Base-by-base conservation (phyloP, 2,329 filamentous ascomycete genomes). In the Trichophyton benhamiae region DNA sequence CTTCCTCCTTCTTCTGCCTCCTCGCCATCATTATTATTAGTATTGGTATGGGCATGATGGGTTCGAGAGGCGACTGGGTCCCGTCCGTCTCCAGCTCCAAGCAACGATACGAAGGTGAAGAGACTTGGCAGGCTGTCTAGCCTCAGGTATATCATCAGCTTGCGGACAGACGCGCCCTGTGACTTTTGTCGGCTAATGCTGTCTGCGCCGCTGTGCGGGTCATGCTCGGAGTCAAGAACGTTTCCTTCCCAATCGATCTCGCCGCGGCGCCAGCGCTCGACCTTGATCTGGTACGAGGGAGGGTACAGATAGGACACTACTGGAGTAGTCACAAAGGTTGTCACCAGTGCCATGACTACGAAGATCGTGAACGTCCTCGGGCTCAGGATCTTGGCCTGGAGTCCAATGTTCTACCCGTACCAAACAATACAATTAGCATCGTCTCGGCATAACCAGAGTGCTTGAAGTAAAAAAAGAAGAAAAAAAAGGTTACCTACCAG, bases 211-310 rank as follows among this genome's bases (percentile, higher is more conserved):
- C 77, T 75, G 36, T 73, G 72, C 66, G 74, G 74, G 7, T 87
- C 78, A 15, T 63, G 65, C 36, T 70, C 68, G 2, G 63, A 63
- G 2, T 74, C 67, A 8, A 82, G 71, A 27, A 76, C 75, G 46
- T 83, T 86, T 3, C 80, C 86, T 63, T 89, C 87, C 91, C 91
- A 96, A 72, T 96, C 89, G 61, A 95, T 95, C 71, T 96, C 89
- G 9, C 90, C 91, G 8, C 86, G 83, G 68, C 88, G 88, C 87
- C 86, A 90, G 6, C 83, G 79, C 48, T 85, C 83, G 2, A 89
- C 77, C 72, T 89, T 89, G 73, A 83, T 81, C 70, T 87, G 86
- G 67, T 91, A 90, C 83, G 81, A 87, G 3, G 83, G 80, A 0
- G 91, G 91, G 66, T 95, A 96, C 5, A 95, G 77, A 59, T 77